These are phyloP conservation scores for Coemansia aciculifera DNA, from an alignment of 192 early-diverging fungal species.

Conservation along the genomic window DNA sequence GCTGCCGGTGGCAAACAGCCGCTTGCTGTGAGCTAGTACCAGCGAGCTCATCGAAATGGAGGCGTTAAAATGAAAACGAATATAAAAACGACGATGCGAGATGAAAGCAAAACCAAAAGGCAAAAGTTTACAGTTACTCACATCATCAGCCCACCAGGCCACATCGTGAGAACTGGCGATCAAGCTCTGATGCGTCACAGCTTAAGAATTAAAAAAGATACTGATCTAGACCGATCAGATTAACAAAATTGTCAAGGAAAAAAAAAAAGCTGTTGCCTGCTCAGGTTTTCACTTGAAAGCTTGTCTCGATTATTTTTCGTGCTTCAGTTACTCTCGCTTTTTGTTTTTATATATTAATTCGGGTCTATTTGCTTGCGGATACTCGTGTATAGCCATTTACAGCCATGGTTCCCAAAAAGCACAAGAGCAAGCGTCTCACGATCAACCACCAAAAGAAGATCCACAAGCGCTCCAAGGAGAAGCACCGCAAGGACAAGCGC, in stretches of 20 bases:
- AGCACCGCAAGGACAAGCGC: constrained; percentile 57
- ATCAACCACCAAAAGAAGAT: constrained; percentile 51
- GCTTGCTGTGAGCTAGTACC: constrained; percentile 6
- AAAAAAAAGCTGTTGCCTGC: neutral
- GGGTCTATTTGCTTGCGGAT: neutral
- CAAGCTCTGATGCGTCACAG: neutral
- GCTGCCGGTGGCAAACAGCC: constrained; percentile 13
- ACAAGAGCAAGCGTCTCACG: constrained; percentile 54
- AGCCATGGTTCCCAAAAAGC: constrained; percentile 54
- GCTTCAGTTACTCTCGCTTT: neutral
- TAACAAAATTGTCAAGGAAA: constrained; percentile 11
- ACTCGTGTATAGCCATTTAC: neutral
- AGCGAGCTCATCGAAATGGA: neutral
- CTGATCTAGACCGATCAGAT: constrained; percentile 1
- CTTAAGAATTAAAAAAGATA: neutral
- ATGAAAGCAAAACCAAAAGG: neutral
- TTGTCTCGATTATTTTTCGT: too few species aligned
- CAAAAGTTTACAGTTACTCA: neutral
- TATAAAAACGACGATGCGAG: neutral
- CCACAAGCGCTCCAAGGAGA: constrained; percentile 40
- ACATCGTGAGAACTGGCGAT: neutral
- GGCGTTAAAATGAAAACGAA: neutral
- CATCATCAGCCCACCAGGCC: neutral
- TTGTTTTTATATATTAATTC: neutral
- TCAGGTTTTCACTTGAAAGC: neutral